Percentiles rank a stretch among this genome's conserved stretches.
Evolutionary conservation across 129 eudicot genomes (phyloP).

Genomic region (Helichrysum umbraculigerum): DNA sequence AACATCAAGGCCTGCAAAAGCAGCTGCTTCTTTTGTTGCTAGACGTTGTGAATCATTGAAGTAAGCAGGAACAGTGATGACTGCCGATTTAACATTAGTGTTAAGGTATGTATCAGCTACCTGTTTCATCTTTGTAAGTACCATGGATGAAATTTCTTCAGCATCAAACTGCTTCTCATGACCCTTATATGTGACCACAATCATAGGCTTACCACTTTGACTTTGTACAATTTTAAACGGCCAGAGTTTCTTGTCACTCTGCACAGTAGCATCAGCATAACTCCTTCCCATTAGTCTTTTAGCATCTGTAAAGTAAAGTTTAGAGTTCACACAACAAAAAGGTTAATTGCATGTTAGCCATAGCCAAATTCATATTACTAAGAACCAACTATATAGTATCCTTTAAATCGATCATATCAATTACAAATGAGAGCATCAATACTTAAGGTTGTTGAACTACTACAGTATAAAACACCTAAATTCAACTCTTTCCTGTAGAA

Average conservation of each 20-base stretch:
- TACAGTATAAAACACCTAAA: too few species aligned
- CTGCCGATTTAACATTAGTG: constrained; percentile 33
- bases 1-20: constrained; percentile 34
- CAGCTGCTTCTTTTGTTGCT: constrained; percentile 58
- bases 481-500: too few species aligned
- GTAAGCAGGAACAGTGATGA: constrained; percentile 28
- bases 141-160: constrained; percentile 30
- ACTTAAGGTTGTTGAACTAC: background rate
- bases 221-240: constrained; percentile 14
- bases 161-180: constrained; percentile 44
- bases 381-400: background rate
- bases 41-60: background rate
- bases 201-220: constrained; percentile 48
- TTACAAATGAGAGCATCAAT: background rate
- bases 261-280: constrained; percentile 33
- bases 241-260: constrained; percentile 35
- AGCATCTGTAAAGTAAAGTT: constrained; percentile 23
- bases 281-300: constrained; percentile 55
- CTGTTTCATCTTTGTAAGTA: background rate
- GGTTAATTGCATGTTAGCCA: background rate
- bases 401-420: background rate
- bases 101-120: constrained; percentile 47
- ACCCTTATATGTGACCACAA: constrained; percentile 40
- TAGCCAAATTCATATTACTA: background rate
- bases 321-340: background rate